Evolutionary conservation across 257 asterid genomes (phyloP).

Genomic region (Solanum tarapatanum): DNA sequence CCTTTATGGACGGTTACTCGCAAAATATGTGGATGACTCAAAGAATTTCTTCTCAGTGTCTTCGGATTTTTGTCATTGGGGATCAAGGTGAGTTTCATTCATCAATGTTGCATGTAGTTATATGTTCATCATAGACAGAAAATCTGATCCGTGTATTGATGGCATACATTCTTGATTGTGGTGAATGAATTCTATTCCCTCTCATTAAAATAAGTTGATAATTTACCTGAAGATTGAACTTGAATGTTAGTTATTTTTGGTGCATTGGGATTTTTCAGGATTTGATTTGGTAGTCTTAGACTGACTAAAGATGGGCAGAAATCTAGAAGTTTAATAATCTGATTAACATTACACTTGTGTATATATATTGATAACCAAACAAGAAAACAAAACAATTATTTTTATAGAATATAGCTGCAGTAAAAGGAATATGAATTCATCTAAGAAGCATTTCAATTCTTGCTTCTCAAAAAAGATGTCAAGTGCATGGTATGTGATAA

Average conservation of each 20-base stretch:
- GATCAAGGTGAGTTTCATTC: constrained; percentile 48
- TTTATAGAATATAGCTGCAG: not conserved
- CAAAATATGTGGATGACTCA: constrained; percentile 87
- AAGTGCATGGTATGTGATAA: not conserved
- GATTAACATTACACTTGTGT: not conserved
- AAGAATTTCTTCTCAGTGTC: constrained; percentile 89
- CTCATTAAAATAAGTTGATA: not conserved
- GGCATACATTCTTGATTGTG: not conserved
- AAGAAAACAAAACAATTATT: not conserved
- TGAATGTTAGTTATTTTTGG: not conserved
- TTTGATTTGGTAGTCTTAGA: not conserved
- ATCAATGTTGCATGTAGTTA: not conserved
- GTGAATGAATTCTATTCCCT: not conserved
- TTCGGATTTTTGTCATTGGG: constrained; percentile 99
- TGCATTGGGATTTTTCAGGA: not conserved
- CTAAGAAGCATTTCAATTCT: not conserved
- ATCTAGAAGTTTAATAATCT: not conserved
- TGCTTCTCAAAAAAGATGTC: not conserved
- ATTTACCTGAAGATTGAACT: not conserved
- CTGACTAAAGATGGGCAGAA: not conserved
- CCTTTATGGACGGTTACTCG: constrained; percentile 56
- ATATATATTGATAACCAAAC: not conserved
- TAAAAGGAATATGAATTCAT: not conserved
- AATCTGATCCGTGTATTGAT: not conserved
- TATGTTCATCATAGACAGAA: not conserved